Evolutionary conservation across 352 stramenopile species (phyloP).

Genomic region (Phytophthora boehmeriae): DNA sequence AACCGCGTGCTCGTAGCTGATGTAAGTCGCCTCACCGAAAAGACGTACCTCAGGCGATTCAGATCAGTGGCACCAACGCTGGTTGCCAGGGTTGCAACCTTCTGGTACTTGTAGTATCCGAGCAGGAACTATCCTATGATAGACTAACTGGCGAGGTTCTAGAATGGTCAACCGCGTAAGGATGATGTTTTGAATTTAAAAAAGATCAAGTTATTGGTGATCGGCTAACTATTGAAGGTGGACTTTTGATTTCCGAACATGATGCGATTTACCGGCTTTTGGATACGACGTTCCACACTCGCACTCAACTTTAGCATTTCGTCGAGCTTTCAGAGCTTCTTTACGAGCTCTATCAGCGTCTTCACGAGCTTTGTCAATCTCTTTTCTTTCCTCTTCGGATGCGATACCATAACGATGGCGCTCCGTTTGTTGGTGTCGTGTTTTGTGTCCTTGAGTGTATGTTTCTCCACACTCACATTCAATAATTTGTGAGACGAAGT

Average conservation of each 20-base stretch:
- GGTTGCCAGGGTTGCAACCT: constrained; percentile 17
- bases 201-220: constrained; percentile 11
- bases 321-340: constrained; percentile 12
- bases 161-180: background rate
- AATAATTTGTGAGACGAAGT: background rate
- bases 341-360: constrained; percentile 7
- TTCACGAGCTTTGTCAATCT: too few species aligned
- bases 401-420: constrained; percentile 20
- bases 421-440: constrained; percentile 18
- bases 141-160: constrained; percentile 4
- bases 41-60: constrained; percentile 18
- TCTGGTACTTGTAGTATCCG: constrained; percentile 13
- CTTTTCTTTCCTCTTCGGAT: constrained; percentile 14
- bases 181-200: constrained; percentile 6
- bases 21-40: constrained; percentile 4
- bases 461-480: constrained; percentile 24
- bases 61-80: constrained; percentile 20
- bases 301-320: constrained; percentile 7
- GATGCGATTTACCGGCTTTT: constrained; percentile 7
- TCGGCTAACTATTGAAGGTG: constrained; percentile 13
- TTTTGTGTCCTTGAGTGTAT: constrained; percentile 22
- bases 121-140: constrained; percentile 1
- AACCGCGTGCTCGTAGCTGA: constrained; percentile 8
- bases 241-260: constrained; percentile 9
- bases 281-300: constrained; percentile 9